phyloP scores from a whole-genome alignment of 139 green algal genomes.

The Diplosphaera chodatii region DNA sequence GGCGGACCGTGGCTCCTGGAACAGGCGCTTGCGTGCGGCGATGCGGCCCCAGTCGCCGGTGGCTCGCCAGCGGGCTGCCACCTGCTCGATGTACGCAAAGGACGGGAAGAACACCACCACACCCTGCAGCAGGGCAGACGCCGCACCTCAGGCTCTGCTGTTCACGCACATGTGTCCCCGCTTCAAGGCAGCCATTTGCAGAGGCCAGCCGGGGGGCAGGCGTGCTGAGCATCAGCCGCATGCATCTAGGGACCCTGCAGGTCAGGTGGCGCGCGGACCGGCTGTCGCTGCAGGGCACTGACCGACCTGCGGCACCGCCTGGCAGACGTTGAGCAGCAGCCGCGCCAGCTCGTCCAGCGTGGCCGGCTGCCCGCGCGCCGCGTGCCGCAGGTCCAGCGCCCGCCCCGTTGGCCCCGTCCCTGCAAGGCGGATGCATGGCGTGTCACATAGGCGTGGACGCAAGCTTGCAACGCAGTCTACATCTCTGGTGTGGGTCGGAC shows the following conservation, averaged over 20 bases:
- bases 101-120: slow-evolving; percentile 90
- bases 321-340: slow-evolving; percentile 66
- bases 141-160: too few relatives aligned
- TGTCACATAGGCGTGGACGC: too few relatives aligned
- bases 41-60: slow-evolving; percentile 47
- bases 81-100: slow-evolving; percentile 66
- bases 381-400: slow-evolving; percentile 60
- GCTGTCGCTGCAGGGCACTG: too few relatives aligned
- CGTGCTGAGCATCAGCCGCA: too few relatives aligned
- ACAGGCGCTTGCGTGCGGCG: slow-evolving; percentile 50
- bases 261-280: too few relatives aligned
- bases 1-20: slow-evolving; percentile 53
- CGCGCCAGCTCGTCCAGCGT: slow-evolving; percentile 68
- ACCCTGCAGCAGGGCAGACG: too few relatives aligned
- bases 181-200: too few relatives aligned
- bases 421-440: not conserved
- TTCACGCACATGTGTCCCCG: too few relatives aligned
- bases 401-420: slow-evolving; percentile 48
- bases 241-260: too few relatives aligned
- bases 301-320: slow-evolving; percentile 26
- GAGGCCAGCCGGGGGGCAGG: too few relatives aligned
- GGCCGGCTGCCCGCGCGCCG: slow-evolving; percentile 9
- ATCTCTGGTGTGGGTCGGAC: too few relatives aligned
- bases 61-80: slow-evolving; percentile 45
- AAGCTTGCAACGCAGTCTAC: too few relatives aligned